Base-by-base conservation (phyloP, 2,329 filamentous ascomycete species). In the Chaetomiaceae sp. region DNA sequence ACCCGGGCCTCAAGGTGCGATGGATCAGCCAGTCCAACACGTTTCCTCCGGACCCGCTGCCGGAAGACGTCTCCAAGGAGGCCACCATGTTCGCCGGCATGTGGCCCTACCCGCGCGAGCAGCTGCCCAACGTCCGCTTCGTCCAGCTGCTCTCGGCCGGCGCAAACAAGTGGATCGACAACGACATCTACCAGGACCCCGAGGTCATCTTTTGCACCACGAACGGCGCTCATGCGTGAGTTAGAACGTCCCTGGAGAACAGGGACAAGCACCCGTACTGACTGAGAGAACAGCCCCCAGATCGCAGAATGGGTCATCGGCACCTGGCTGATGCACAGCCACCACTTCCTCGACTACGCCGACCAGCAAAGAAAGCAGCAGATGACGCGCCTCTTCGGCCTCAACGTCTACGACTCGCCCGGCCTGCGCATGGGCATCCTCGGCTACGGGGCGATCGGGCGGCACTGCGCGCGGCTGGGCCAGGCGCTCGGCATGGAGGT, bases 401-500 rank as follows among this genome's bases (percentile, higher is more conserved):
- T 57, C 3, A 23, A 40, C 3, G 55, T 54, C 22, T 42, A 58
- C 8, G 72, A 72, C 57, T 70, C 70, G 0, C 60, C 65, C 1
- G 64, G 66, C 0, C 62, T 66, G 27, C 64, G 70, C 15, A 68
- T 74, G 71, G 71, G 70, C 4, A 65, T 76, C 45, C 63, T 76
- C 9, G 73, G 74, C 11, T 77, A 77, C 54, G 74, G 75, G 33
- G 67, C 70, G 42, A 76, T 77, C 42, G 75, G 73, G 4, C 66
- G 74, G 4, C 72, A 76, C 47, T 64, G 63, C 47, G 75, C 71
- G 7, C 67, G 71, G 7, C 74, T 86, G 6, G 77, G 76, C 3
- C 71, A 75, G 19, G 81, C 82, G 3, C 66, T 87, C 62, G 86
- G 85, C 12, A 85, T 87, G 79, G 73, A 81, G 42, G 78, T 90